Base-by-base conservation (phyloP, 306 rosid species). In the Carpinus viminea region DNA sequence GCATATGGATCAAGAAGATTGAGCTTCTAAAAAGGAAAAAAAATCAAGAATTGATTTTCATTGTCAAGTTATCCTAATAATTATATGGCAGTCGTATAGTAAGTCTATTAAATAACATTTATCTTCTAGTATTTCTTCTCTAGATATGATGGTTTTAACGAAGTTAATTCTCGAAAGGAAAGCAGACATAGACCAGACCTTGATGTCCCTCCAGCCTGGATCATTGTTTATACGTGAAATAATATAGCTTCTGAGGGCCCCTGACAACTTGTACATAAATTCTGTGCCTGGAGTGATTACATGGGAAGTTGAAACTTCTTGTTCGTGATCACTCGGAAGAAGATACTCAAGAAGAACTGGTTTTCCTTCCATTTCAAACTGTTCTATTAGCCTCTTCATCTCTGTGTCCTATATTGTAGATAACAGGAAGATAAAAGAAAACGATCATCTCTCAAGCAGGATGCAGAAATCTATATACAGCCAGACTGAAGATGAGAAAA, bases 281-380 rank as follows among this genome's bases (percentile, higher is more conserved):
- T 87, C 82, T 0, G 93, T 91, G 1, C 93, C 96, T 0, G 96
- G 92, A 1, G 93, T 87, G 50, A 89, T 89, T 0, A 88, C n/a
- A 50, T 86, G 89, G 0, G 92, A 83, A 77, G 88, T 88, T 0
- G 70, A 83, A 15, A 86, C 73, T 72, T 89, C 80, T 5, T 80
- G 68, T 31, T 87, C 80, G 72, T 68, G 61, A 21, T 81, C 56
- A n/a, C 80, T 83, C 1, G 87, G 86, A 55, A 86, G 45, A 41
- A 41, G 45, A 41, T 41, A 38, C 43, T 38, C 43, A 38, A 38
- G 43, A 38, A 38, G 78, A 38, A 89, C 80, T 12, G 60, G 70
- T 75, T 83, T 86, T 7, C 93, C 90, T 79, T 86, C 96, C 76
- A 31, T 73, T 86, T 86, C 85, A 56, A 81, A 89, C 26, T 73